Evolutionary conservation across 306 rosid genomes (phyloP), one percentile per base, ranked within the genome.

Genomic region (Sindora glabra): DNA sequence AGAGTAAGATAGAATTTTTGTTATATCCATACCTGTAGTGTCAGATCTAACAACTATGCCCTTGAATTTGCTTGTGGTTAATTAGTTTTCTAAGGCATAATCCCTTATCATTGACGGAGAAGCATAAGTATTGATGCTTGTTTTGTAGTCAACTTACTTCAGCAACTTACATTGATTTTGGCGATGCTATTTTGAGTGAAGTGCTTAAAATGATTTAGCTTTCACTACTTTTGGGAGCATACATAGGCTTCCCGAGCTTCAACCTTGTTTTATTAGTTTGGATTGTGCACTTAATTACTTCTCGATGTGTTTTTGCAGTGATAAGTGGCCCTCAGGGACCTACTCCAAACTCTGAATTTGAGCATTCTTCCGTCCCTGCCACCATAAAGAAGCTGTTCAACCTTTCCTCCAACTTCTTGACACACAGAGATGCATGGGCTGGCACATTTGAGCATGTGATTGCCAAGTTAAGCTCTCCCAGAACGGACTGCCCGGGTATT

Each of bases 361-460:
- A 94, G 86, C 99, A 94, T 71, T 94, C 99, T 40, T 94, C 99
- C 15, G 79, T 94, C 66, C 99, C 99, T 29, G 97, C 99, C 68
- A 89, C 99, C 74, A 80, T 94, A 74, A 94, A 84, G 89, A 94
- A 94, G 81, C 74, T 94, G 60, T 86, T 94, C 90, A 89, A 89
- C 65, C 94, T 94, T 50, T 49, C 83, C 63, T 89, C 97, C 0
- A 89, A 89, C 77, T 94, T 94, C 73, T 77, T 94, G 75, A 94
- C 99, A 41, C 97, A 86, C 69, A 84, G 97, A 76, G 99, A 94
- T 62, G 97, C 99, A 29, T 94, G 99, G 99, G 97, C 99, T 14
- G 99, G 94, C 21, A 94, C 99, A 38, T 94, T 94, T 57, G 99
- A 94, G 74, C 74, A 79, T 23, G 62, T 89, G 56, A 81, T 94